phyloP scores from a whole-genome alignment of 73 alveolate genomes.

The Urostyla sp. region DNA sequence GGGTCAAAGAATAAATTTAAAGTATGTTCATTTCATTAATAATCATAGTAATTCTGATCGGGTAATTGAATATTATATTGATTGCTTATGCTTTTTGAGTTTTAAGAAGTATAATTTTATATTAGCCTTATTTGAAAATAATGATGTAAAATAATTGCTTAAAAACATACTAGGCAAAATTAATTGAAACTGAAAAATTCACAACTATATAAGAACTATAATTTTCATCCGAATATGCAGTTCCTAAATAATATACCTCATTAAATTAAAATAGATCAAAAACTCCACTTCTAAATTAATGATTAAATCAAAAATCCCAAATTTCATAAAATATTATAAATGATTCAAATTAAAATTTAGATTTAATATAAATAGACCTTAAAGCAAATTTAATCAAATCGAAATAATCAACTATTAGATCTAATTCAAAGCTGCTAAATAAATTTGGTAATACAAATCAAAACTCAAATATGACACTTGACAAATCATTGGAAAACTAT shows the following conservation, averaged over 20 bases:
- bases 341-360: no score
- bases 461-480: no score
- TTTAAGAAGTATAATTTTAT: conserved; percentile 20
- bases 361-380: no score
- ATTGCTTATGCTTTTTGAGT: conserved; percentile 39
- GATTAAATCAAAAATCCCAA: no score
- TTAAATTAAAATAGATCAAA: not conserved
- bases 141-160: conserved; percentile 25
- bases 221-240: conserved; percentile 42
- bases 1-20: conserved; percentile 39
- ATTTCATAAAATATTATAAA: no score
- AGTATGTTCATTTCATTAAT: not conserved
- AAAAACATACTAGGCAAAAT: conserved; percentile 36
- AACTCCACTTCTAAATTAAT: no score
- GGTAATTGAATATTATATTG: conserved; percentile 56
- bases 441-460: no score
- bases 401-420: no score
- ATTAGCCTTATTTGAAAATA: conserved; percentile 62
- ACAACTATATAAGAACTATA: conserved; percentile 25
- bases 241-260: not conserved
- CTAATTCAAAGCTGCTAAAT: no score
- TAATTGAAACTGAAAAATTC: conserved; percentile 34
- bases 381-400: no score
- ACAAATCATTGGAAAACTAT: no score
- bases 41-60: conserved; percentile 12